phyloP scores from a whole-genome alignment of 2,329 filamentous ascomycete species.

The Macrophomina phaseolina region DNA sequence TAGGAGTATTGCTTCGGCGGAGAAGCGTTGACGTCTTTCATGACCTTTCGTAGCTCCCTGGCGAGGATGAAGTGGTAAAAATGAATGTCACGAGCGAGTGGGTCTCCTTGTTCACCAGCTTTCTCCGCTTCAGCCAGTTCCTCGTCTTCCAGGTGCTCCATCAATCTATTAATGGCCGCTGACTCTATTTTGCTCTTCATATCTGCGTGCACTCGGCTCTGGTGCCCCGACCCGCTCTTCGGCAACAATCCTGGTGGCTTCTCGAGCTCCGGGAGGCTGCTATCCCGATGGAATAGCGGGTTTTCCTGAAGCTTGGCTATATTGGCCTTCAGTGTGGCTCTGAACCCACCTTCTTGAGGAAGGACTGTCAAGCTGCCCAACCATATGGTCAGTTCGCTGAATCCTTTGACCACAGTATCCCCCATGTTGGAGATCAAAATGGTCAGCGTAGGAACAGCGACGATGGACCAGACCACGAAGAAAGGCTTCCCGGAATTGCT shows the following conservation, averaged over 20 bases:
- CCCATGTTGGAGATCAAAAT: conserved; percentile 62
- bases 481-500: conserved; percentile 60
- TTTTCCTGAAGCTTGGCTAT: conserved; percentile 33
- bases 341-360: conserved; percentile 54
- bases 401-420: conserved; percentile 59
- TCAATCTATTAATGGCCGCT: background rate
- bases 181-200: conserved; percentile 19
- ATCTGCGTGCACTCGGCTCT: conserved; percentile 28
- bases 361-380: conserved; percentile 61
- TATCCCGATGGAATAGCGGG: background rate
- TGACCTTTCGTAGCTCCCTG: conserved; percentile 51
- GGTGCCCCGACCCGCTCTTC: conserved; percentile 7
- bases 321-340: conserved; percentile 41
- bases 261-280: background rate
- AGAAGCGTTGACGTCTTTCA: conserved; percentile 47
- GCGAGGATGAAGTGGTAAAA: conserved; percentile 58
- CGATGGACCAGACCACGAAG: conserved; percentile 62
- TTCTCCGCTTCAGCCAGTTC: conserved; percentile 49
- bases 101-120: conserved; percentile 50
- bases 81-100: conserved; percentile 54
- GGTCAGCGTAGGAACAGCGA: conserved; percentile 61
- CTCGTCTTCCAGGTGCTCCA: conserved; percentile 32
- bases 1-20: conserved; percentile 49
- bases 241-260: conserved; percentile 10
- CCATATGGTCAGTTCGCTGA: conserved; percentile 62